These are phyloP conservation scores for Lenzites betulinus DNA, from an alignment of 768 basidiomycete genomes.

Conservation along the genomic window DNA sequence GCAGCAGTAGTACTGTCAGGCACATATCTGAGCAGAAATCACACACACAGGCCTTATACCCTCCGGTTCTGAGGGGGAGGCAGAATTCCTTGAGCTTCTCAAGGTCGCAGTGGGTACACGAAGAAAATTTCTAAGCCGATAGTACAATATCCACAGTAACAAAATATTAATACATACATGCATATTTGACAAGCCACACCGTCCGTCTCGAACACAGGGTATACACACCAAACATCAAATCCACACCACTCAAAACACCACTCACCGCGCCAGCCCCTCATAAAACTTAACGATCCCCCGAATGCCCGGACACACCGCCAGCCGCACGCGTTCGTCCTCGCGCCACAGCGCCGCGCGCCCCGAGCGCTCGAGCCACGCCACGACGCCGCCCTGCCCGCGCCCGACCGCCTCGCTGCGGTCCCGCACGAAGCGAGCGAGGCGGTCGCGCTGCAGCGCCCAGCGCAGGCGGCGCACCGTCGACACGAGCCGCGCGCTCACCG, in stretches of 20 bases:
- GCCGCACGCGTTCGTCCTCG: constrained; percentile 65
- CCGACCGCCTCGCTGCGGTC: constrained; percentile 39
- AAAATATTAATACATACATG: not conserved
- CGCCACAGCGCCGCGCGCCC: constrained; percentile 48
- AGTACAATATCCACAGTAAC: not conserved
- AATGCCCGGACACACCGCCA: constrained; percentile 69
- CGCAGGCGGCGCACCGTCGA: constrained; percentile 68
- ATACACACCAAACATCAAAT: not conserved
- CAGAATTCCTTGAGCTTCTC: too few relatives aligned
- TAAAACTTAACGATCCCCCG: constrained; percentile 60
- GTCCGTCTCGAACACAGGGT: not conserved
- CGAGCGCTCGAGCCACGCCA: constrained; percentile 58
- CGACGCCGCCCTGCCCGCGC: constrained; percentile 41
- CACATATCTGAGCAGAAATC: too few relatives aligned
- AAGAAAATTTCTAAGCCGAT: too few relatives aligned
- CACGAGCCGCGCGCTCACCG: constrained; percentile 58
- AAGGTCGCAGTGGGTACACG: too few relatives aligned
- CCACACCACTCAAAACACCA: not conserved
- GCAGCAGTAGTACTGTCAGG: too few relatives aligned
- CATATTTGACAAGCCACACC: not conserved
- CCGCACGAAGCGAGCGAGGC: constrained; percentile 58
- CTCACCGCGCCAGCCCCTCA: constrained; percentile 42
- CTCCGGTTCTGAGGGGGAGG: too few relatives aligned
- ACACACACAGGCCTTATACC: too few relatives aligned
- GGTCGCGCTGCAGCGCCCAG: constrained; percentile 69